Conservation (phyloP, 305 asterid genomes). For the Plantago rigida region DNA sequence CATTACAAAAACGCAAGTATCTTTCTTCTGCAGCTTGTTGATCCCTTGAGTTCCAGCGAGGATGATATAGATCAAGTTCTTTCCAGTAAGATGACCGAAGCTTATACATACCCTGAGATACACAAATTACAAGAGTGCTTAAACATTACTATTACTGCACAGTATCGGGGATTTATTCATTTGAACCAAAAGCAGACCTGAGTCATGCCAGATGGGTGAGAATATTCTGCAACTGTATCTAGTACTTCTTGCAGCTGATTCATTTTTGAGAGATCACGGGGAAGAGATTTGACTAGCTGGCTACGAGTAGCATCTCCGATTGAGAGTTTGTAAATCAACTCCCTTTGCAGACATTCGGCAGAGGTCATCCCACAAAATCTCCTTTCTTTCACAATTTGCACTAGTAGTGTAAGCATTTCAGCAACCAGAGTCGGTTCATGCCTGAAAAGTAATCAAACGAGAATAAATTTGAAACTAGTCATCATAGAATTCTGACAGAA, state of each 20-base stretch:
- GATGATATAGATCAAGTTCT: conserved; percentile 91
- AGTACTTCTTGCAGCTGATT: conserved; percentile 71
- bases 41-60: conserved; percentile 86
- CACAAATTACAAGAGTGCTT: conserved; percentile 22
- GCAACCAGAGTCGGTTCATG: conserved; percentile 62
- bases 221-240: conserved; percentile 72
- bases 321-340: conserved; percentile 73
- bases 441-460: conserved; percentile 41
- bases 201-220: conserved; percentile 86
- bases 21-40: conserved; percentile 92
- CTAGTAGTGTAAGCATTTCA: conserved; percentile 80
- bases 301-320: conserved; percentile 87
- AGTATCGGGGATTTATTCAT: conserved; percentile 9
- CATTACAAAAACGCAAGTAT: conserved; percentile 72
- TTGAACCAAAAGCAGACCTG: conserved; percentile 51
- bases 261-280: conserved; percentile 70
- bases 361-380: conserved; percentile 78
- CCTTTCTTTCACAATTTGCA: conserved; percentile 85
- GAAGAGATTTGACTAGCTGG: conserved; percentile 80
- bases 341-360: conserved; percentile 76
- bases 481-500: neutral
- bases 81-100: conserved; percentile 63
- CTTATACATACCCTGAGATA: conserved; percentile 78
- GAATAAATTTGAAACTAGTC: conserved; percentile 5
- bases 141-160: conserved; percentile 11